Base-by-base conservation (phyloP, 352 stramenopile genomes). In the Globisporangium mamillatum region DNA sequence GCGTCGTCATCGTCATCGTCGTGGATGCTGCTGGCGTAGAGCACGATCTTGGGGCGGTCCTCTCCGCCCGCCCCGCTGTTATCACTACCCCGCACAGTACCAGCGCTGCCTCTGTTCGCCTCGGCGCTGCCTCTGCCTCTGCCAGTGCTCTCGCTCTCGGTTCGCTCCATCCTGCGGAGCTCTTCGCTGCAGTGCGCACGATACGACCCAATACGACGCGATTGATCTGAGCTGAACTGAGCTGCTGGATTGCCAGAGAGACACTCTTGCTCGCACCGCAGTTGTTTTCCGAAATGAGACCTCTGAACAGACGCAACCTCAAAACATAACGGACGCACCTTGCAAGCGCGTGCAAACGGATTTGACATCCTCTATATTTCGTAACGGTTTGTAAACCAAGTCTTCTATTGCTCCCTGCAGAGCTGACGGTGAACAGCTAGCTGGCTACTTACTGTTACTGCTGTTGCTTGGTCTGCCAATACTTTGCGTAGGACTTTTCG, bases 401-500 rank as follows among this genome's bases (percentile, higher is more conserved):
- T 10, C 32, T 36, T 36, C 32, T 36, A 36, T 36, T 36, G 7
- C 32, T 36, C 32, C 32, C 32, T 36, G 1, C 32, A 9, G 32
- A 36, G 32, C 7, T 36, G 32, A 36, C 4, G 32, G 32, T 36
- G 32, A 36, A 36, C 32, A 36, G 32, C 32, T 36, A 36, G 32
- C 32, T 36, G 27, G 27, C 27, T 32, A 36, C 32, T 14, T 46
- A 14, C 5, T 36, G 32, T 36, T 46, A 3, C 18, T 52, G 18
- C 3, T n/a, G 16, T 52, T 52, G 44, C 38, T 75, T 77, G 16
- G 63, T 41, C 63, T 81, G 36, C 85, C 82, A 93, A 63, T 82
- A 91, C 70, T 88, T 93, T 5, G 44, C 64, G 60, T 89, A 89
- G 25, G 86, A 80, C 61, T 90, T 90, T 70, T 20, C 6, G 44